Evolutionary conservation across 768 basidiomycete genomes (phyloP), one percentile per base, ranked within the genome.

Genomic region (Phaffia tasmanica): DNA sequence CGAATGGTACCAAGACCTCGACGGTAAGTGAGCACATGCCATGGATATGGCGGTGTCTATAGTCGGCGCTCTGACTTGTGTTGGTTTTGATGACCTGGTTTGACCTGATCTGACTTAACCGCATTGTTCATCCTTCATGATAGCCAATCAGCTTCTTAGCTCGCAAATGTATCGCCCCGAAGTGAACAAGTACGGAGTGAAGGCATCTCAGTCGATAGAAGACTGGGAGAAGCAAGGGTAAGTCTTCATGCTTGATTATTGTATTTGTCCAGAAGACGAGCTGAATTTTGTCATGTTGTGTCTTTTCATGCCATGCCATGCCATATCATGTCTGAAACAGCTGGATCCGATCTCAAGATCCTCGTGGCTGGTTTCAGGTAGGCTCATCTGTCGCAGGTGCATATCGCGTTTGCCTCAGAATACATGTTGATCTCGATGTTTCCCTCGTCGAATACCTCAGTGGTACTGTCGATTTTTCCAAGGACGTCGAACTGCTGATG

Each of bases 381-480:
- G 46, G 60, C 29, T 47, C 11, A 1, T 23, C 56, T 27, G 2
- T 11, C 3, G 1, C 21, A 30, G 50, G 9, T 32, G 19, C 57
- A 8, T 8, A 18, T 16, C 27, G 11, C 30, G 27, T 25, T 18
- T 29, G 46, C 57, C 16, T 49, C 6, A 42, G 5, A 49, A 25
- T 18, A 46, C 59, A 7, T 25, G 42, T 51, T 59, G 27, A 47
- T 8, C 21, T 35, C 29, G 19, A 1, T 7, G 35, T 18, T 27
- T 35, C 18, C 16, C 1, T 21, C 27, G 18, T 30, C 23, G 3
- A 16, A 54, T 11, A 42, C 48, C 29, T 35, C 70, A 71, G 60
- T 71, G 71, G 71, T 71, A 71, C 64, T 69, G 46, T 27, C 67
- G 64, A 0, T 71, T 71, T 54, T 71, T 58, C 27, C 59, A 65